Conservation (phyloP, 805 yeast species). For the Lachancea fermentati region DNA sequence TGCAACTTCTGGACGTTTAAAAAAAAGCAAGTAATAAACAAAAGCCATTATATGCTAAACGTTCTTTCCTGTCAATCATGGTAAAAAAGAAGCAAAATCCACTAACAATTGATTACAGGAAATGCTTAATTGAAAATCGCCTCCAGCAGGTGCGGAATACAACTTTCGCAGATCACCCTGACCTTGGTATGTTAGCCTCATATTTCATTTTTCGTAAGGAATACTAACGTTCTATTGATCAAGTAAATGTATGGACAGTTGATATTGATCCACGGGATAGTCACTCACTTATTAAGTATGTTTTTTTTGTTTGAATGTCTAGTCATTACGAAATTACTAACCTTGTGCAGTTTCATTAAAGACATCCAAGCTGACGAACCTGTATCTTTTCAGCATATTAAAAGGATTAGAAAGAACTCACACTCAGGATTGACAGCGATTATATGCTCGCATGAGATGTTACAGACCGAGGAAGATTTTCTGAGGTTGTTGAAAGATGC, state of each 20-base stretch:
- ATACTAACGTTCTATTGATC: slow-evolving; percentile 1
- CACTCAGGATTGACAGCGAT: slow-evolving; percentile 30
- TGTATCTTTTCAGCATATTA: slow-evolving; percentile 36
- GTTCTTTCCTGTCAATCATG: too few relatives aligned
- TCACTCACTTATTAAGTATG: slow-evolving; percentile 22
- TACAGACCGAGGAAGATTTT: slow-evolving; percentile 27
- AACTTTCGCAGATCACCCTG: slow-evolving; percentile 19
- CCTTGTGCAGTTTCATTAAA: slow-evolving; percentile 20
- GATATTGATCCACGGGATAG: slow-evolving; percentile 37
- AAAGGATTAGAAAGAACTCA: slow-evolving; percentile 44
- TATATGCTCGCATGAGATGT: slow-evolving; percentile 40
- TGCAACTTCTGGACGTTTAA: too few relatives aligned
- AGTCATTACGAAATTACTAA: not conserved
- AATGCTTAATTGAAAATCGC: slow-evolving; percentile 40
- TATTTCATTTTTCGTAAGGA: not conserved
- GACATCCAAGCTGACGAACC: slow-evolving; percentile 26
- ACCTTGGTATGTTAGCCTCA: slow-evolving; percentile 18
- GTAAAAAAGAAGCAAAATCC: slow-evolving; percentile 34
- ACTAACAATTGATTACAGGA: slow-evolving; percentile 39
- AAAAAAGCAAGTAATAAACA: too few relatives aligned
- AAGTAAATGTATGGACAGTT: slow-evolving; percentile 43
- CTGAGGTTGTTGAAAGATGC: slow-evolving; percentile 13
- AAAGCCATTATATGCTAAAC: too few relatives aligned
- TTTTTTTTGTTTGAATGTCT: slow-evolving; percentile 3
- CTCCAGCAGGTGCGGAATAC: slow-evolving; percentile 41